Evolutionary conservation across 1,284 basidiomycete genomes (phyloP).

Genomic region (Coriolopsis trogii): DNA sequence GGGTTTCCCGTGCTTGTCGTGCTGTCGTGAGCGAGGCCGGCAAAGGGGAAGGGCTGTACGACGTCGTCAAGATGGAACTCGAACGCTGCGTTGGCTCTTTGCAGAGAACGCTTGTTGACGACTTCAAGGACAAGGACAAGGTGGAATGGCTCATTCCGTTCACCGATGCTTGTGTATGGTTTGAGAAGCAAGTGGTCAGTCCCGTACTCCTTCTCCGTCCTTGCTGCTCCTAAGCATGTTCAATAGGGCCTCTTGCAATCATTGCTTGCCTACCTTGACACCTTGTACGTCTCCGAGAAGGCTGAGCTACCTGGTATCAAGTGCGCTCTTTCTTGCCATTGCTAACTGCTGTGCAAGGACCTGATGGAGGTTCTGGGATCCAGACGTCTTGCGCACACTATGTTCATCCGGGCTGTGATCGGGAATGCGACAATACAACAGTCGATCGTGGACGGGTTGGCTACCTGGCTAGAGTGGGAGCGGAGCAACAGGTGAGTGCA

Average conservation of each 20-base stretch:
- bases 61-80: conserved; percentile 53
- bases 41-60: conserved; percentile 58
- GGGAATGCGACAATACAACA: conserved; percentile 47
- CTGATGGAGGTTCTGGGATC: not conserved
- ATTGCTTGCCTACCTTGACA: conserved; percentile 65
- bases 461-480: conserved; percentile 60
- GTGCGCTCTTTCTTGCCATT: not conserved
- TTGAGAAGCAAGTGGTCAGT: conserved; percentile 63
- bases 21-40: conserved; percentile 51
- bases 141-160: conserved; percentile 57
- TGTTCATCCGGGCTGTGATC: conserved; percentile 57
- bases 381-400: conserved; percentile 55
- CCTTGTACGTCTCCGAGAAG: conserved; percentile 50
- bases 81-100: conserved; percentile 50
- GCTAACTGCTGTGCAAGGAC: not conserved
- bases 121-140: conserved; percentile 30
- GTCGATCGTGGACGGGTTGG: conserved; percentile 51
- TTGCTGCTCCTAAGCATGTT: not conserved
- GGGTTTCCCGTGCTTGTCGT: conserved; percentile 58
- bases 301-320: conserved; percentile 40
- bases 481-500: conserved; percentile 45
- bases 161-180: conserved; percentile 59
- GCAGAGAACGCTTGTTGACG: conserved; percentile 37
- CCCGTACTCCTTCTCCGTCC: not conserved
- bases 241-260: conserved; percentile 55